Evolutionary conservation across 805 yeast species (phyloP).

Genomic region (Candida silvatica): DNA sequence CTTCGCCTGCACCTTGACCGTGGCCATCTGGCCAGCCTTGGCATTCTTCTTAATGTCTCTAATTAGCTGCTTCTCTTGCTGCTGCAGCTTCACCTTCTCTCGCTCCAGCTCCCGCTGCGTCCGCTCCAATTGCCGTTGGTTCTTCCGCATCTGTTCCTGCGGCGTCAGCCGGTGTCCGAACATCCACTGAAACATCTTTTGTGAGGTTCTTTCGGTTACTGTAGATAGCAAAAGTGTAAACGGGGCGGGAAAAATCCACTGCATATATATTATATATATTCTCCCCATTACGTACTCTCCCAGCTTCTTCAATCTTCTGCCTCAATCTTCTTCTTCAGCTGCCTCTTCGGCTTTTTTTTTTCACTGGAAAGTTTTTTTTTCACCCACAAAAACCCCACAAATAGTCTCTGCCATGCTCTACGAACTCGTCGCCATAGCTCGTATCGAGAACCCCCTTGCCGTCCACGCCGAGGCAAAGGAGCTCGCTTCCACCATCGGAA

Average conservation of each 20-base stretch:
- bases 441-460: conserved; percentile 53
- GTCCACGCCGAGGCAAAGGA: conserved; percentile 58
- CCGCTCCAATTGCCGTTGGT: conserved; percentile 89
- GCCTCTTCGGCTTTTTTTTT: background rate
- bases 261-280: too few relatives aligned
- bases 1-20: conserved; percentile 92
- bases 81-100: conserved; percentile 78
- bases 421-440: conserved; percentile 84
- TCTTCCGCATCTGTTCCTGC: conserved; percentile 88
- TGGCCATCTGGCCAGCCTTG: conserved; percentile 77
- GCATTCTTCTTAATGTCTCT: conserved; percentile 87
- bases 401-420: conserved; percentile 52
- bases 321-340: background rate
- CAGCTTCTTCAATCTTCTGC: background rate
- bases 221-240: too few relatives aligned
- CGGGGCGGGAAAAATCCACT: too few relatives aligned
- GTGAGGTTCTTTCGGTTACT: too few relatives aligned
- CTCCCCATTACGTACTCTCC: background rate
- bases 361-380: background rate
- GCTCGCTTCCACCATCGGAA: conserved; percentile 57
- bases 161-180: conserved; percentile 93
- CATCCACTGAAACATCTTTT: conserved; percentile 75
- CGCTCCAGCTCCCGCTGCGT: conserved; percentile 91
- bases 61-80: conserved; percentile 83
- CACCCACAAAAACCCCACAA: too few relatives aligned